phyloP scores from a whole-genome alignment of 179 eudicot species.

The Beta lomatogona region DNA sequence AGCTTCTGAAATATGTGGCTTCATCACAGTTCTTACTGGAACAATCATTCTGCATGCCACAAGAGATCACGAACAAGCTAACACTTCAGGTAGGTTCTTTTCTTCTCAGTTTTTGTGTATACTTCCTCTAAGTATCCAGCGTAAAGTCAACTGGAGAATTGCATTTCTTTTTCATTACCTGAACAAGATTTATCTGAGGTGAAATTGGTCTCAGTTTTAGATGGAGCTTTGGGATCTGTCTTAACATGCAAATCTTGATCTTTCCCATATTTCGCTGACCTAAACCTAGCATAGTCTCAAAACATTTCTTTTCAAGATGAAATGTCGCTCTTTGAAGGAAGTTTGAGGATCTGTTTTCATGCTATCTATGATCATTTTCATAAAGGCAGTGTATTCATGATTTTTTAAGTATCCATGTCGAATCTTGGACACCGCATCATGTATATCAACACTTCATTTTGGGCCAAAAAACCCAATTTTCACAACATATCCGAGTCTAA shows the following conservation, averaged over 20 bases:
- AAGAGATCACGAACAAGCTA: constrained; percentile 67
- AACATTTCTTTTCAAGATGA: background rate
- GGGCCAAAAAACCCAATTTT: no score
- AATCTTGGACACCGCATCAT: no score
- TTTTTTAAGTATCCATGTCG: no score
- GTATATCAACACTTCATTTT: no score
- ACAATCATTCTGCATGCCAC: constrained; percentile 76
- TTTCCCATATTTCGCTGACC: background rate
- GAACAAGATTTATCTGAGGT: background rate
- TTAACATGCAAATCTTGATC: background rate
- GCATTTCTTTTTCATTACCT: background rate
- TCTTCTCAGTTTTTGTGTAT: background rate
- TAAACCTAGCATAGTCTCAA: background rate
- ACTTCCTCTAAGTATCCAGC: background rate
- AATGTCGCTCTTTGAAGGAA: background rate
- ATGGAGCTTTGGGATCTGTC: background rate
- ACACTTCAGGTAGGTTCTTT: constrained; percentile 47
- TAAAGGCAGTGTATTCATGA: no score
- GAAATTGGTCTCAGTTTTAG: background rate
- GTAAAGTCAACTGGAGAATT: background rate
- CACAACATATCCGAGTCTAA: no score
- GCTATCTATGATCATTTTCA: no score
- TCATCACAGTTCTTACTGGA: constrained; percentile 79
- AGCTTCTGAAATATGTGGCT: constrained; percentile 86
- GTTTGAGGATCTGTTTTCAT: background rate